Percentiles rank a stretch among this genome's conserved stretches.
These are phyloP conservation scores for Trichoderma atrobrunneum DNA, from an alignment of 2,329 filamentous ascomycete genomes.

Conservation along the genomic window DNA sequence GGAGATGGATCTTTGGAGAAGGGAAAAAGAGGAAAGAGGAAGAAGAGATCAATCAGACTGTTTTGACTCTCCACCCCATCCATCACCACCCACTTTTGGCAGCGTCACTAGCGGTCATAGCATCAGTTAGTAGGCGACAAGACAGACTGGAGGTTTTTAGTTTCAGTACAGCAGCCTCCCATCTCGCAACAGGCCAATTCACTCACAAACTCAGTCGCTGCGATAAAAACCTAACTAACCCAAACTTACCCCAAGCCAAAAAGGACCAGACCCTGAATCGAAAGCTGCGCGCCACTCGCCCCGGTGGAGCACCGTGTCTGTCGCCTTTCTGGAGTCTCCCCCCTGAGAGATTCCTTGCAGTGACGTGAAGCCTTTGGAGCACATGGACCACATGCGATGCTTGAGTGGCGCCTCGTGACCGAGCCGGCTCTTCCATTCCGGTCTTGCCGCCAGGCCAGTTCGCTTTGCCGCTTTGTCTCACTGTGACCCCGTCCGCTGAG, in stretches of 20 bases:
- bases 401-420: constrained; percentile 21
- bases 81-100: neutral
- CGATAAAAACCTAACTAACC: neutral
- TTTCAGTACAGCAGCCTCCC: neutral
- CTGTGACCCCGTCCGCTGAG: neutral
- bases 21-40: neutral
- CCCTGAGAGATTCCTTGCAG: constrained; percentile 15
- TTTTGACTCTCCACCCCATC: constrained; percentile 1
- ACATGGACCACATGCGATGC: constrained; percentile 15
- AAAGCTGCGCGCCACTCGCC: neutral
- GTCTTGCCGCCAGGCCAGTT: constrained; percentile 8
- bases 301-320: neutral
- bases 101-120: neutral
- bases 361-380: neutral
- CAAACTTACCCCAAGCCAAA: neutral
- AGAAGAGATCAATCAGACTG: neutral
- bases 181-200: neutral
- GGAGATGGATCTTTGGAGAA: neutral
- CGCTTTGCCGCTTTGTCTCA: neutral
- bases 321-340: neutral
- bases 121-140: neutral
- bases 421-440: constrained; percentile 6
- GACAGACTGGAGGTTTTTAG: neutral
- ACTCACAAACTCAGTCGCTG: neutral
- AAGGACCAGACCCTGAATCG: constrained; percentile 14